Percentiles rank a stretch among this genome's conserved stretches.
These are phyloP conservation scores for Starmera dryadoides DNA, from an alignment of 805 yeast genomes.

Conservation along the genomic window DNA sequence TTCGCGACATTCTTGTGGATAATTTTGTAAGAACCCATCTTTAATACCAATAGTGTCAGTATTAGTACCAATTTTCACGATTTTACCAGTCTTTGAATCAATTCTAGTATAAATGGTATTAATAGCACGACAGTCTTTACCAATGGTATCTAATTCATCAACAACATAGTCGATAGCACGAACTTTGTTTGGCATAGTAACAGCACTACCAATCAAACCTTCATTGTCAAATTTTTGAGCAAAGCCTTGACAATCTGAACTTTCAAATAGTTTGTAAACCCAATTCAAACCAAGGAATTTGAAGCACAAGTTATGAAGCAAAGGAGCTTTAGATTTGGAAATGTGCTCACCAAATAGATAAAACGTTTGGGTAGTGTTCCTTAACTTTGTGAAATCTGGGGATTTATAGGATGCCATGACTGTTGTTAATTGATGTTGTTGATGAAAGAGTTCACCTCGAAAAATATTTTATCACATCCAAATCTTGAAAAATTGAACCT, in stretches of 20 bases:
- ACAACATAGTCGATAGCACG: conserved; percentile 11
- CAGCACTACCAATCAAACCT: conserved; percentile 14
- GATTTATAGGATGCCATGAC: too few relatives aligned
- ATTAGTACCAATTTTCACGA: conserved; percentile 16
- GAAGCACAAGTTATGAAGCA: conserved; percentile 16
- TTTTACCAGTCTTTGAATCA: conserved; percentile 3
- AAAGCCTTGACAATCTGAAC: conserved; percentile 12
- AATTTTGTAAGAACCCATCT: conserved; percentile 13
- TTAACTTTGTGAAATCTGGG: neutral
- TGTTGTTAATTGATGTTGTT: too few relatives aligned
- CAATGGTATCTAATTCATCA: conserved; percentile 15
- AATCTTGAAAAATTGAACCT: too few relatives aligned
- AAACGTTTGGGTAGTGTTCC: conserved; percentile 5
- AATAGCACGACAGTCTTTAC: conserved; percentile 20
- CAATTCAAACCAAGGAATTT: conserved; percentile 11
- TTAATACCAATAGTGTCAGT: conserved; percentile 20
- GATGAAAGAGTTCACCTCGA: too few relatives aligned
- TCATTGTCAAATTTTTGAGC: conserved; percentile 6
- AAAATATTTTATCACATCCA: too few relatives aligned
- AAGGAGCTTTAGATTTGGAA: conserved; percentile 17
- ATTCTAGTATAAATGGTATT: conserved; percentile 17
- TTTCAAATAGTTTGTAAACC: conserved; percentile 15
- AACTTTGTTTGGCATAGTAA: conserved; percentile 21
- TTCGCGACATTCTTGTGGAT: conserved; percentile 9
- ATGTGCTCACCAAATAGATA: conserved; percentile 19